Conservation (phyloP, 1,284 basidiomycete genomes). For the Ceratobasidium sp. region DNA sequence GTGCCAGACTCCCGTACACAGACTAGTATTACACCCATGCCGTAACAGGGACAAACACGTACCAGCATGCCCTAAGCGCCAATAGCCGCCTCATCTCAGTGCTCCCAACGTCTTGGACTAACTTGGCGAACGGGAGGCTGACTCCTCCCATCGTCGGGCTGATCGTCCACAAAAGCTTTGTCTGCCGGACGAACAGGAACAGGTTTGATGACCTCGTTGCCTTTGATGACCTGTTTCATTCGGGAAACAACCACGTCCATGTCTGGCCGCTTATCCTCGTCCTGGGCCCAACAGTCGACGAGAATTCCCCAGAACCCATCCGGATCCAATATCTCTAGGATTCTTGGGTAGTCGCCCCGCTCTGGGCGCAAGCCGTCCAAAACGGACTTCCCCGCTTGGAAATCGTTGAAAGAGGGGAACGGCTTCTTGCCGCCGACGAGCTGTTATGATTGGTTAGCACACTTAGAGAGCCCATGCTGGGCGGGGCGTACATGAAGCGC, state of each 20-base stretch:
- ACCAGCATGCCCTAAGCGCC: too few species aligned
- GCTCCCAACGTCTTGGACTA: too few species aligned
- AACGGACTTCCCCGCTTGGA: background rate
- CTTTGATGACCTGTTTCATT: background rate
- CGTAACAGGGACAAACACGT: too few species aligned
- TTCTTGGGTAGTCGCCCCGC: background rate
- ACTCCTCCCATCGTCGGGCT: too few species aligned
- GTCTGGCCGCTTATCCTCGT: background rate
- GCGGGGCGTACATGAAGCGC: background rate
- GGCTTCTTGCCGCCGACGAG: background rate
- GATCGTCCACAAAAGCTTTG: too few species aligned
- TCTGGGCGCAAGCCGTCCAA: background rate
- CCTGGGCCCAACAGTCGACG: constrained; percentile 17
- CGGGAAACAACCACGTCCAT: constrained; percentile 13
- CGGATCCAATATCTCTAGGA: background rate
- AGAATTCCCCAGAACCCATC: constrained; percentile 21
- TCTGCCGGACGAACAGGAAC: too few species aligned
- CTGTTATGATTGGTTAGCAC: background rate
- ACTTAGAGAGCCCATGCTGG: too few species aligned
- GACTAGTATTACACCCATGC: too few species aligned
- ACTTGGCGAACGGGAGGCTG: too few species aligned
- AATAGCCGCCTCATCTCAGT: too few species aligned
- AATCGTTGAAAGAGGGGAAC: background rate
- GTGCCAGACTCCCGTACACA: too few species aligned
- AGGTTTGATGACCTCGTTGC: too few species aligned